Base-by-base conservation (phyloP, 2,329 filamentous ascomycete genomes). In the Cladobotryum mycophilum region DNA sequence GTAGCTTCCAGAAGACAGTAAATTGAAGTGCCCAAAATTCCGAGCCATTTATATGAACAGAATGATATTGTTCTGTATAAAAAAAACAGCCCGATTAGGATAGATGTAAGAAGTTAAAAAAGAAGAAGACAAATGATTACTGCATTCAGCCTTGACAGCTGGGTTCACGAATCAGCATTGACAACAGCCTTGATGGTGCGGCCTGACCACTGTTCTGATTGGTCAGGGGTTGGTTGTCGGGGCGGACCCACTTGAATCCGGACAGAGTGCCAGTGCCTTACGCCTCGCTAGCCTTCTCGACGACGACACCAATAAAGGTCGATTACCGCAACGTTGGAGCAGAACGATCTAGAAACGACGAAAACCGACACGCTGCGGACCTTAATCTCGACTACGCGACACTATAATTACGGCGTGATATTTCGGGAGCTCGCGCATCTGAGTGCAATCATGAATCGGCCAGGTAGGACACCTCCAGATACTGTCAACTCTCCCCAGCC, bases 401-500 rank as follows among this genome's bases (percentile, higher is more conserved):
- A 49, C 38, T 42, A 55, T 46, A 25, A 54, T 36, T 42, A 38
- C 40, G 46, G 42, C 44, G 40, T 47, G 42, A 42, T 34, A 47
- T 41, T 45, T 50, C 52, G 45, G 53, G 55, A 47, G 45, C 55
- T 56, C 55, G 60, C 60, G 58, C 63, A 54, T 60, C 54, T 51
- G 51, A 51, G 55, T 58, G 55, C 63, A 67, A 73, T 67, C 64
- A 81, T 81, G 78, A 81, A 81, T 67, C 74, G 78, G 73, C 74
- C 76, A 80, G 78, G 78, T 81, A 81, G 67, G 72, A 40, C 38
- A 41, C 38, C n/a, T 41, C 48, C 48, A 50, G 17, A 53, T 36
- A n/a, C 9, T 18, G n/a, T 30, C 49, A 34, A 20, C 43, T 43
- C 48, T 33, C 34, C 17, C 37, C 54, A 45, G 51, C 54, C 45